Percentiles rank a stretch among this genome's conserved stretches.
These are phyloP conservation scores for Pseudotsuga menziesii DNA, from an alignment of 75 land plant species.

Conservation along the genomic window DNA sequence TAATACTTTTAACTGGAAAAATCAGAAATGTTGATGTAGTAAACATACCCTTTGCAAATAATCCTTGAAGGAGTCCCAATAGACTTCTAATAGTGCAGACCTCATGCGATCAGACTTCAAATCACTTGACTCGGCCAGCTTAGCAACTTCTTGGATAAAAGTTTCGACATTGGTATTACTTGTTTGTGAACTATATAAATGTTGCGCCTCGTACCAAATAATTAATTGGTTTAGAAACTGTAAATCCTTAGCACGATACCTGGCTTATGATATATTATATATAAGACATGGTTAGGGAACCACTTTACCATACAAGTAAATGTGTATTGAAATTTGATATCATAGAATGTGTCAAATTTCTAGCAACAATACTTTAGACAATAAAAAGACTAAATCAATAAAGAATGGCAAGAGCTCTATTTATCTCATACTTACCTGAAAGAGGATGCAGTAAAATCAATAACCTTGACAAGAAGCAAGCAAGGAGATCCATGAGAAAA, in stretches of 20 bases:
- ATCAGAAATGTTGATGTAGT: neutral
- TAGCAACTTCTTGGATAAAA: constrained; percentile 47
- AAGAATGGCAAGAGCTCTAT: neutral
- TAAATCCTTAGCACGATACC: constrained; percentile 35
- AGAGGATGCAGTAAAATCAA: constrained; percentile 38
- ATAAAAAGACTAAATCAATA: neutral
- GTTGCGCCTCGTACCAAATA: constrained; percentile 33
- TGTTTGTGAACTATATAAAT: constrained; percentile 16
- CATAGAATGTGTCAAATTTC: neutral
- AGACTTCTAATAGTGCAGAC: constrained; percentile 29
- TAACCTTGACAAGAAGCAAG: constrained; percentile 37
- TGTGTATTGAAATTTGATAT: neutral
- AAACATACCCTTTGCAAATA: constrained; percentile 42
- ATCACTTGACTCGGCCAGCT: constrained; percentile 62
- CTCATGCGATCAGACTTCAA: constrained; percentile 34
- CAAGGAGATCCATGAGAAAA: constrained; percentile 12
- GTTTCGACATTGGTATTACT: constrained; percentile 26
- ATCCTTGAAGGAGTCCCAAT: constrained; percentile 14
- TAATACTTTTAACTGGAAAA: neutral
- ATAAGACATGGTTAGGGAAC: neutral
- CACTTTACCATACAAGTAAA: neutral
- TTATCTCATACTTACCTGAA: constrained; percentile 31
- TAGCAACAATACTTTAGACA: neutral
- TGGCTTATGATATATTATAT: constrained; percentile 12
- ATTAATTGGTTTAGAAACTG: constrained; percentile 25